Percentiles rank a stretch among this genome's conserved stretches.
phyloP scores from a whole-genome alignment of 208 protist species.

The Crithidia brevicula region DNA sequence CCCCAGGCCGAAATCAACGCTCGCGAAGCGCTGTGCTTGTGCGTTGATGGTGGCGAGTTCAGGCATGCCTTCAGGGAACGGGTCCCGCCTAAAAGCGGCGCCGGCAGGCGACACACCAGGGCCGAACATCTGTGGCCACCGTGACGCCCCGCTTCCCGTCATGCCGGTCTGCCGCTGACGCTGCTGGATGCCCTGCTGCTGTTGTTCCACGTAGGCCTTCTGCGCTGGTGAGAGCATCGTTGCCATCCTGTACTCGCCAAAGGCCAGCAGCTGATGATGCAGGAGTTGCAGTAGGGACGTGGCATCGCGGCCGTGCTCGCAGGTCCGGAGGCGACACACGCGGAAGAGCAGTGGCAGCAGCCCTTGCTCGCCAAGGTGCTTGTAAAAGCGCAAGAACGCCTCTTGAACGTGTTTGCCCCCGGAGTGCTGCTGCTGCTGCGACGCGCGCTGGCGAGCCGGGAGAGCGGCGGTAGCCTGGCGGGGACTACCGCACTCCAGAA shows the following conservation, averaged over 20 bases:
- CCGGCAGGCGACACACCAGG: not conserved
- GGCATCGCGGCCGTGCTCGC: slow-evolving; percentile 60
- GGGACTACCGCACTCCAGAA: slow-evolving; percentile 32
- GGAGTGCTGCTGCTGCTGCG: slow-evolving; percentile 12
- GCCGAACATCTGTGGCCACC: slow-evolving; percentile 2
- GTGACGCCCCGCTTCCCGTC: not conserved
- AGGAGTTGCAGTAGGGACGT: slow-evolving; percentile 68
- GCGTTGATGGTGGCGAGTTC: not conserved
- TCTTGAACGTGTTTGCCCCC: slow-evolving; percentile 9
- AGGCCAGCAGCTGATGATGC: slow-evolving; percentile 46
- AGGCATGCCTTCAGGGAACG: not conserved
- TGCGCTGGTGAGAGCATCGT: slow-evolving; percentile 27
- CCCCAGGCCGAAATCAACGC: not conserved
- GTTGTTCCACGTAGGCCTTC: slow-evolving; percentile 12
- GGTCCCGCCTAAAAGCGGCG: too few relatives aligned
- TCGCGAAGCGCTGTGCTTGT: too few relatives aligned
- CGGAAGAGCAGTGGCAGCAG: slow-evolving; percentile 60
- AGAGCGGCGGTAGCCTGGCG: slow-evolving; percentile 15
- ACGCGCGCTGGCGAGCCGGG: slow-evolving; percentile 28
- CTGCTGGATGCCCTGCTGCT: slow-evolving; percentile 11
- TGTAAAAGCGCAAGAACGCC: slow-evolving; percentile 38
- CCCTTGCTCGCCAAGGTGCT: slow-evolving; percentile 48
- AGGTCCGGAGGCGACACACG: slow-evolving; percentile 46
- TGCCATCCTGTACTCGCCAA: slow-evolving; percentile 35
- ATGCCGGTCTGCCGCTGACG: slow-evolving; percentile 5